phyloP scores from a whole-genome alignment of 495 filamentous ascomycete species.

The Aspergillus cavernicola region DNA sequence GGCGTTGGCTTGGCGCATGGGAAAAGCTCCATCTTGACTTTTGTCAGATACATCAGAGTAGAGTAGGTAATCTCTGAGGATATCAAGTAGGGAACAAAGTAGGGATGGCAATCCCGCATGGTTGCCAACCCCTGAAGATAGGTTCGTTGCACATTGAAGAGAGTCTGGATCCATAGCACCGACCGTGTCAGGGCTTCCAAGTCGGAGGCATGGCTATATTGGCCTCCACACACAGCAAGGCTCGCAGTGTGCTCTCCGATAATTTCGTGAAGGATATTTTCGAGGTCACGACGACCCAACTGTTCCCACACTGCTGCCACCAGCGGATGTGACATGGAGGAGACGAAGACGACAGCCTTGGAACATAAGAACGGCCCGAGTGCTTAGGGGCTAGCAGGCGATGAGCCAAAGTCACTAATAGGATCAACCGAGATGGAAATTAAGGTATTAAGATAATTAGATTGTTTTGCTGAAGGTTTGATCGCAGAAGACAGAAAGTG shows the following conservation, averaged over 20 bases:
- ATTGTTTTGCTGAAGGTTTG: not conserved
- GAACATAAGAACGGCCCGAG: constrained; percentile 13
- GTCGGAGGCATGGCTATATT: constrained; percentile 14
- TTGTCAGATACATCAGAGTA: constrained; percentile 25
- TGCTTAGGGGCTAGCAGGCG: too few relatives aligned
- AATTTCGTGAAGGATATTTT: constrained; percentile 28
- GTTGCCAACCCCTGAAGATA: constrained; percentile 21
- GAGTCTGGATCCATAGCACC: constrained; percentile 27
- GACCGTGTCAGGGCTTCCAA: constrained; percentile 20
- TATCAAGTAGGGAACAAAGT: constrained; percentile 20
- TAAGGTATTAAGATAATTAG: not conserved
- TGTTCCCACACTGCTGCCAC: constrained; percentile 32
- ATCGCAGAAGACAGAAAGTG: not conserved
- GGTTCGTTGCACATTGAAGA: constrained; percentile 28
- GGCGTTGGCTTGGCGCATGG: constrained; percentile 13
- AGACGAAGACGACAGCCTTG: constrained; percentile 7
- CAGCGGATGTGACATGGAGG: constrained; percentile 29
- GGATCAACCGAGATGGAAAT: not conserved
- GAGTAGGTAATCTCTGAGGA: constrained; percentile 21
- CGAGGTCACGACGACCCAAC: constrained; percentile 25
- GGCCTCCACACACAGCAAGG: constrained; percentile 16
- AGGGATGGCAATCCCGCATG: constrained; percentile 17
- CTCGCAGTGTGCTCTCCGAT: constrained; percentile 26
- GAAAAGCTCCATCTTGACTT: constrained; percentile 23
- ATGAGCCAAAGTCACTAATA: not conserved